Evolutionary conservation across 352 stramenopile genomes (phyloP), one percentile per base, ranked within the genome.

Genomic region (Pythium brachiatum): DNA sequence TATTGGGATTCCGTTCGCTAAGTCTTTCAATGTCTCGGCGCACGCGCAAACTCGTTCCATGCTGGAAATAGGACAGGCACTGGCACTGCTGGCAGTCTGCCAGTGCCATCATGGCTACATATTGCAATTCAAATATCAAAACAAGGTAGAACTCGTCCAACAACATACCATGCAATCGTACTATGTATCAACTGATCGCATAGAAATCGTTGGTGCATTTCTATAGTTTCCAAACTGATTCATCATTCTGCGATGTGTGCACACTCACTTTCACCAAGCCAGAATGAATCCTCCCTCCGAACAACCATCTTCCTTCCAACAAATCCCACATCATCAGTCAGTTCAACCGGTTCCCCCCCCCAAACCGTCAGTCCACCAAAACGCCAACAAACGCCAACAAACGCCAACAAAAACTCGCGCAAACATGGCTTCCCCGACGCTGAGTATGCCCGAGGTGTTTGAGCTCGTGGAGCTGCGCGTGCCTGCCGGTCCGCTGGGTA

Each of bases 391-490:
- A 26, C 29, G 6, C 27, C 50, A 56, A 56, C 29, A 43, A 36
- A 46, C 53, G 27, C 34, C 23, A 52, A 27, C 47, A 9, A 34
- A 34, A 46, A 32, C 20, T 32, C 11, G 20, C 23, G 43, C 11
- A 23, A 62, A 27, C 32, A 64, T 57, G 62, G 41, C 48, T 12
- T 11, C 23, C 46, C 15, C 46, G 23, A 53, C 26, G 23, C 12
- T 53, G 34, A 57, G 39, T 21, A 61, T 57, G 38, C 44, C 55
- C 6, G 62, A 66, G 11, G 61, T 66, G 29, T 73, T 53, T 26
- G 53, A 70, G 53, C 18, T 78, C 58, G 81, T 95, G 36, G 78
- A 88, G 55, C 75, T 95, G 50, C 70, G 71, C 27, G 86, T 92
- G 26, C 80, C 81, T 11, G 64, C 81, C 1, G 85, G 85, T 0